phyloP scores from a whole-genome alignment of 805 yeast genomes.

The Torulaspora franciscae region DNA sequence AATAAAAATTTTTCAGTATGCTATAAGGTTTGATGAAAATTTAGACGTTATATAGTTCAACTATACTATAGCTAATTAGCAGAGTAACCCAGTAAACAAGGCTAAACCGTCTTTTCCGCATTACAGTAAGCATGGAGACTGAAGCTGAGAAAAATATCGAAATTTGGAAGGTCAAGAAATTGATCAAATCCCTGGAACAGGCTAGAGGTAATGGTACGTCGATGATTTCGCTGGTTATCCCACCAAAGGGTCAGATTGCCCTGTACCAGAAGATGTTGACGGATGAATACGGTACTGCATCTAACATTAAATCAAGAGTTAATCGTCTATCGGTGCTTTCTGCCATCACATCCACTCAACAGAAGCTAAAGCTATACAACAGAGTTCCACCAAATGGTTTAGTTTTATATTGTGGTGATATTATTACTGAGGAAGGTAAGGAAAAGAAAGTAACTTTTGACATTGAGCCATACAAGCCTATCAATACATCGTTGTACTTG shows the following conservation, averaged over 20 bases:
- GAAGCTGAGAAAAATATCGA: conserved; percentile 96
- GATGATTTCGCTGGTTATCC: conserved; percentile 93
- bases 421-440: conserved; percentile 93
- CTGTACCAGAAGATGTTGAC: conserved; percentile 85
- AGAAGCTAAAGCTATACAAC: conserved; percentile 83
- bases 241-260: conserved; percentile 92
- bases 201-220: conserved; percentile 99
- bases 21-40: not conserved
- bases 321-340: conserved; percentile 91
- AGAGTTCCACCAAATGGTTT: conserved; percentile 92
- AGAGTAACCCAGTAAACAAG: not conserved
- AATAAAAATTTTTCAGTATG: conserved; percentile 3
- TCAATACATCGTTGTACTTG: conserved; percentile 89
- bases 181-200: conserved; percentile 76
- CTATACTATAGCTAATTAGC: not conserved
- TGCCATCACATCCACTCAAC: conserved; percentile 98
- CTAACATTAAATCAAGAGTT: conserved; percentile 96
- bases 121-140: conserved; percentile 39
- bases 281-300: conserved; percentile 98
- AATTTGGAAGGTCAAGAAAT: conserved; percentile 97
- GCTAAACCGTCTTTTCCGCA: not conserved
- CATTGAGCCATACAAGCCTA: conserved; percentile 98
- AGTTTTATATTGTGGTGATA: conserved; percentile 97
- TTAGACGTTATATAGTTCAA: not conserved
- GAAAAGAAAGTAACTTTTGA: conserved; percentile 95